Percentiles rank a stretch among this genome's conserved stretches.
These are phyloP conservation scores for Eudorina sp. DNA, from an alignment of 139 green algal species.

Conservation along the genomic window DNA sequence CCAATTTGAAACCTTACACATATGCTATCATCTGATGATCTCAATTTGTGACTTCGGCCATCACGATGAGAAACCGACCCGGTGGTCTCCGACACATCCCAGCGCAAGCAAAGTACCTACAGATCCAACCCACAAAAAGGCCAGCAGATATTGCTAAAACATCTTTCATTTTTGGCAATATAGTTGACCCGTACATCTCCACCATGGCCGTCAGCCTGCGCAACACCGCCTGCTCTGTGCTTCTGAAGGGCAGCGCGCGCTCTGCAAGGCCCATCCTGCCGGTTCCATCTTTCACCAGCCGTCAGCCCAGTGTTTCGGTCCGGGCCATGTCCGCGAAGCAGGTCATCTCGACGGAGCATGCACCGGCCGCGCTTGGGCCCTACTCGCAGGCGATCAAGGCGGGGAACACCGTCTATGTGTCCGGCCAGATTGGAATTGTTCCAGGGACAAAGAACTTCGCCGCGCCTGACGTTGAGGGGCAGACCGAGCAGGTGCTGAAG, in stretches of 20 bases:
- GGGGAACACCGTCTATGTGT: slow-evolving; percentile 90
- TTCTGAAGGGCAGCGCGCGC: slow-evolving; percentile 4
- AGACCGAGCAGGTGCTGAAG: slow-evolving; percentile 84
- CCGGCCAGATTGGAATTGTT: slow-evolving; percentile 89
- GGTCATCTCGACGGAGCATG: slow-evolving; percentile 75
- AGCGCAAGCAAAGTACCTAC: too few relatives aligned
- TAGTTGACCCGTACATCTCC: background rate
- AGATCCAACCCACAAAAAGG: too few relatives aligned
- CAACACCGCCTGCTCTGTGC: background rate
- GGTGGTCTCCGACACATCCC: slow-evolving; percentile 7
- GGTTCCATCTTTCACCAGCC: background rate
- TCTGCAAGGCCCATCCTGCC: background rate
- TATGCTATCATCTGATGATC: background rate
- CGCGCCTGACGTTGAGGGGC: slow-evolving; percentile 76
- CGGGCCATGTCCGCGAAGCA: slow-evolving; percentile 64
- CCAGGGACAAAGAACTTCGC: slow-evolving; percentile 93
- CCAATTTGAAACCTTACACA: background rate
- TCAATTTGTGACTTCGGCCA: too few relatives aligned
- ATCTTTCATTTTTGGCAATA: background rate
- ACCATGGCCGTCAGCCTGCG: background rate
- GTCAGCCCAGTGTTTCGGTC: slow-evolving; percentile 4
- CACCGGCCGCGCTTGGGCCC: slow-evolving; percentile 92
- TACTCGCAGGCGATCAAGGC: slow-evolving; percentile 93
- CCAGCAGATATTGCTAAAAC: too few relatives aligned
- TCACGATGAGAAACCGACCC: background rate